Evolutionary conservation across 805 yeast species (phyloP).

Genomic region (Lipomyces sp.): DNA sequence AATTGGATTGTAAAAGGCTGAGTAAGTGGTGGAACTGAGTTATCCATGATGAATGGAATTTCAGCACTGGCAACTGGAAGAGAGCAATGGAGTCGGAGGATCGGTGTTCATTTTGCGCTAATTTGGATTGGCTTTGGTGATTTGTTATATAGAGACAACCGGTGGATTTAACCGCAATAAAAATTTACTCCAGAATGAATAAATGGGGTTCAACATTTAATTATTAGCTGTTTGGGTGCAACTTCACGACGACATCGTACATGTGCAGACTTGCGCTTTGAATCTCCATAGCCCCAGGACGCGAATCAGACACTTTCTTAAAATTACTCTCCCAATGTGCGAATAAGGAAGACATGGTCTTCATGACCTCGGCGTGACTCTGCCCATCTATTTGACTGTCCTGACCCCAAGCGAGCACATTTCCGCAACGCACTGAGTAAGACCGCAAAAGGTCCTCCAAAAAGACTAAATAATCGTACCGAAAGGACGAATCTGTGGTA

Average conservation of each 20-base stretch:
- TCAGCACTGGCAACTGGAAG: background rate
- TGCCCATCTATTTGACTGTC: background rate
- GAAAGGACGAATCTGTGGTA: background rate
- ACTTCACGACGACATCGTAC: background rate
- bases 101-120: background rate
- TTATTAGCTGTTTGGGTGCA: background rate
- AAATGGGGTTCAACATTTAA: background rate
- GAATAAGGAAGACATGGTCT: slow-evolving; percentile 6
- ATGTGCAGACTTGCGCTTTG: background rate
- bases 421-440: background rate
- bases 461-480: slow-evolving; percentile 11
- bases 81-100: background rate
- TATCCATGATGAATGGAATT: no score
- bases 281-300: background rate
- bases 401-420: background rate
- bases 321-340: background rate
- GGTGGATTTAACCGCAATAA: background rate
- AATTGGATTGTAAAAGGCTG: background rate
- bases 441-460: background rate
- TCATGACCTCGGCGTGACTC: slow-evolving; percentile 1
- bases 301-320: background rate
- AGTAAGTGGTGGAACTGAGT: background rate
- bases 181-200: background rate
- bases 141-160: background rate
- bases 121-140: background rate